Percentiles rank a stretch among this genome's conserved stretches.
Evolutionary conservation across 2,329 filamentous ascomycete species (phyloP).

Genomic region (Phialocephala sp.): DNA sequence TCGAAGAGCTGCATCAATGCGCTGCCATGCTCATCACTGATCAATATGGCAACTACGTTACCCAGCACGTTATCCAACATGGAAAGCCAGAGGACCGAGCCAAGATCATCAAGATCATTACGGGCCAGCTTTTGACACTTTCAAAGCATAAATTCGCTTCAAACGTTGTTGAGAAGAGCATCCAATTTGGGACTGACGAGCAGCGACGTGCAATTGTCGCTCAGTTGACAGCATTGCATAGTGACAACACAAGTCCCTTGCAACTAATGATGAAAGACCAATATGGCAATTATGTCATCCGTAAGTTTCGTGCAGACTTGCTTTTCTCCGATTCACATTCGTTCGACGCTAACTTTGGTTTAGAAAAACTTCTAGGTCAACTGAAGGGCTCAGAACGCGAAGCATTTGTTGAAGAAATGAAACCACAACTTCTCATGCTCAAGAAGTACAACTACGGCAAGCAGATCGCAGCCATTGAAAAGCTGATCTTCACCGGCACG

Average conservation of each 20-base stretch:
- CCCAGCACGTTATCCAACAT: slow-evolving; percentile 86
- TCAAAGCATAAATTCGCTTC: slow-evolving; percentile 97
- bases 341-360: slow-evolving; percentile 17
- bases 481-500: slow-evolving; percentile 50
- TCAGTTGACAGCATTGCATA: slow-evolving; percentile 62
- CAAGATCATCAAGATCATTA: slow-evolving; percentile 76
- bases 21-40: slow-evolving; percentile 78
- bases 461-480: slow-evolving; percentile 69
- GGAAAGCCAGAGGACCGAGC: slow-evolving; percentile 75
- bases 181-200: slow-evolving; percentile 70
- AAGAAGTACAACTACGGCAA: slow-evolving; percentile 70
- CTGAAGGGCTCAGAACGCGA: slow-evolving; percentile 65
- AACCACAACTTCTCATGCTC: slow-evolving; percentile 63
- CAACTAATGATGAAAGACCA: slow-evolving; percentile 84
- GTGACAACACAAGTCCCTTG: slow-evolving; percentile 72
- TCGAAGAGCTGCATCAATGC: slow-evolving; percentile 78
- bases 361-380: slow-evolving; percentile 79
- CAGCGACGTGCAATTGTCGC: slow-evolving; percentile 74
- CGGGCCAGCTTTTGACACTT: slow-evolving; percentile 71
- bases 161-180: slow-evolving; percentile 95
- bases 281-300: slow-evolving; percentile 95
- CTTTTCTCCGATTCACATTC: neutral
- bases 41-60: slow-evolving; percentile 95
- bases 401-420: slow-evolving; percentile 66
- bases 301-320: slow-evolving; percentile 63